phyloP scores from a whole-genome alignment of 768 basidiomycete genomes.

The Hericium alpestre region DNA sequence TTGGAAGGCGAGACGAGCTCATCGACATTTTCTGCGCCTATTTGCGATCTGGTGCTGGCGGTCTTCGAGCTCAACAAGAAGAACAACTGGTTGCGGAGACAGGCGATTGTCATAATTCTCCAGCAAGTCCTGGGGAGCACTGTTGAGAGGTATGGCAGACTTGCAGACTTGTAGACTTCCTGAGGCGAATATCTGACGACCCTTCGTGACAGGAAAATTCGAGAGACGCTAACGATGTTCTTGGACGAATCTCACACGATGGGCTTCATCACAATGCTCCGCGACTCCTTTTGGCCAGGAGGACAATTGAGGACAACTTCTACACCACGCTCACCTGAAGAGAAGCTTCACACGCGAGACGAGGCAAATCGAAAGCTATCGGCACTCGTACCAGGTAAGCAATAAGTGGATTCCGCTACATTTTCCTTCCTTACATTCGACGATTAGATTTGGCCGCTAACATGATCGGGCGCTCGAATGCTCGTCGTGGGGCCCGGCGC shows the following conservation, averaged over 20 bases:
- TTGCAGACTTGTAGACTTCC: neutral
- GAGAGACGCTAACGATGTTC: constrained; percentile 59
- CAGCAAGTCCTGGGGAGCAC: constrained; percentile 95
- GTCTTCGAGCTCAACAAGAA: constrained; percentile 93
- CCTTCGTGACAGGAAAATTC: constrained; percentile 57
- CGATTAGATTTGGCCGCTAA: constrained; percentile 81
- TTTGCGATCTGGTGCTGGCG: constrained; percentile 87
- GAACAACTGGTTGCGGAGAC: constrained; percentile 91
- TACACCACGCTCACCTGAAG: constrained; percentile 64
- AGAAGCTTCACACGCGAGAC: constrained; percentile 70
- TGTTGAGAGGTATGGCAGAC: constrained; percentile 64
- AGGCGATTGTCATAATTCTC: constrained; percentile 91
- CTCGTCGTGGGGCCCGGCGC: constrained; percentile 81
- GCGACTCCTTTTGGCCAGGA: constrained; percentile 77
- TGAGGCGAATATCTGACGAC: neutral
- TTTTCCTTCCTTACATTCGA: neutral
- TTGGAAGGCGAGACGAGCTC: constrained; percentile 82
- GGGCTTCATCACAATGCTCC: constrained; percentile 53
- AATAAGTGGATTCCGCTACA: neutral
- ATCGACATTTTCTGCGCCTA: constrained; percentile 84
- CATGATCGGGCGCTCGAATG: constrained; percentile 96
- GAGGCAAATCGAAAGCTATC: constrained; percentile 88
- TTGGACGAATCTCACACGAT: constrained; percentile 65
- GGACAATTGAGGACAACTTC: constrained; percentile 57
- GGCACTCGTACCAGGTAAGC: constrained; percentile 77